These are phyloP conservation scores for Pythium sukuiense DNA, from an alignment of 352 stramenopile genomes.

Conservation along the genomic window DNA sequence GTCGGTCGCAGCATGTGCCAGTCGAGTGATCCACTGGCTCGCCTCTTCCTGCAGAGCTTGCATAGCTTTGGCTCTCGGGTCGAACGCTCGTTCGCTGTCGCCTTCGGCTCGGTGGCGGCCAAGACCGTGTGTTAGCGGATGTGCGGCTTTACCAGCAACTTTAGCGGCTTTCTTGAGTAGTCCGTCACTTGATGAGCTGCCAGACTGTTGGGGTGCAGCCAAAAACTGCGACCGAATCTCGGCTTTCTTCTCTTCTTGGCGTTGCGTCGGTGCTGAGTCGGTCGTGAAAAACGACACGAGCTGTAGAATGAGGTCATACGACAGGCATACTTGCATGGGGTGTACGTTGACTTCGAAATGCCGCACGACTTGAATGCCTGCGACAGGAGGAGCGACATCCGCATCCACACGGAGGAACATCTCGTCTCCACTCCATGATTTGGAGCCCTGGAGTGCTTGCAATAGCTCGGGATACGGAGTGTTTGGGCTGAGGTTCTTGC, in stretches of 20 bases:
- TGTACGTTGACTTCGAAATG: constrained; percentile 88
- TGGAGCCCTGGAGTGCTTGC: constrained; percentile 37
- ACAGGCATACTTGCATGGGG: constrained; percentile 83
- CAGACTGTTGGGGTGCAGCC: constrained; percentile 28
- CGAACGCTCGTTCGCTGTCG: not conserved
- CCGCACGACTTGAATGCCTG: constrained; percentile 61
- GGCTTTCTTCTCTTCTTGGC: constrained; percentile 52
- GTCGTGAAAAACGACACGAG: constrained; percentile 61
- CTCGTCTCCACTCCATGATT: constrained; percentile 57
- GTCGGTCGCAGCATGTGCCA: constrained; percentile 20
- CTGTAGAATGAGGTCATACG: constrained; percentile 75
- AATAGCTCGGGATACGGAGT: constrained; percentile 78
- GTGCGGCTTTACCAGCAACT: constrained; percentile 60
- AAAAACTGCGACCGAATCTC: constrained; percentile 71
- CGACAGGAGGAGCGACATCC: constrained; percentile 64
- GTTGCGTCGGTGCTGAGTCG: constrained; percentile 20
- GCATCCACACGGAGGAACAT: constrained; percentile 74
- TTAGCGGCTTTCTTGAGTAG: constrained; percentile 60
- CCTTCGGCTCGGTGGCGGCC: constrained; percentile 27
- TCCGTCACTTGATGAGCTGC: constrained; percentile 31
- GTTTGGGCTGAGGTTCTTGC: constrained; percentile 62
- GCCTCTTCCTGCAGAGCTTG: constrained; percentile 47
- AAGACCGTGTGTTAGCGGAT: constrained; percentile 48
- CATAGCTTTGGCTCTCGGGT: constrained; percentile 20
- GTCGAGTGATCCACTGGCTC: constrained; percentile 38